A percentile compares a stretch with the other conserved stretches of the same genome.
Evolutionary conservation across 2,329 filamentous ascomycete genomes (phyloP).

Genomic region (Elsinoe necatrix): DNA sequence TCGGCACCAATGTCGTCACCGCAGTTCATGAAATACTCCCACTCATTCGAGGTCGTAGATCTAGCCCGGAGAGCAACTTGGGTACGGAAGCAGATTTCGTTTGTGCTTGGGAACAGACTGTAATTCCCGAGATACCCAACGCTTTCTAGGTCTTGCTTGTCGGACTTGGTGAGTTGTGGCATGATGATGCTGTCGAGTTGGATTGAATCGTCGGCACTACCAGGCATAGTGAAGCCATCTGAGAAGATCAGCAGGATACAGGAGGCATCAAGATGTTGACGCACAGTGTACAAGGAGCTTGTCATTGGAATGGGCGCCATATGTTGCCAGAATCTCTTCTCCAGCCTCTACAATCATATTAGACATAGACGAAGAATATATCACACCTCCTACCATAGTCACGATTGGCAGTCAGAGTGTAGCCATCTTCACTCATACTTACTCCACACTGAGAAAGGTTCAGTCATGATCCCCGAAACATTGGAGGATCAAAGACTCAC

Average conservation of each 20-base stretch:
- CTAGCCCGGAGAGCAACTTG: conserved; percentile 36
- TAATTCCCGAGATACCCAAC: conserved; percentile 36
- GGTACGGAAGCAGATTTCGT: conserved; percentile 37
- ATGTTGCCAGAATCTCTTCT: conserved; percentile 61
- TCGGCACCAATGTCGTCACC: conserved; percentile 28
- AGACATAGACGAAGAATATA: conserved; percentile 1
- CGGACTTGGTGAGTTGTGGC: conserved; percentile 28
- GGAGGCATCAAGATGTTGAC: background rate
- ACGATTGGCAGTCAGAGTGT: conserved; percentile 46
- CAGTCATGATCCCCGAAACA: background rate
- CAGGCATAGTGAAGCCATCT: conserved; percentile 38
- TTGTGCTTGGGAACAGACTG: conserved; percentile 24
- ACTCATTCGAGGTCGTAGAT: conserved; percentile 30
- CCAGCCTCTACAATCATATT: conserved; percentile 32
- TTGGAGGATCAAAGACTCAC: conserved; percentile 19
- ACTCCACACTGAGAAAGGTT: conserved; percentile 41
- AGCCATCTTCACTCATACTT: conserved; percentile 43
- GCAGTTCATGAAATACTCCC: conserved; percentile 31
- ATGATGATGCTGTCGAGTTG: conserved; percentile 36
- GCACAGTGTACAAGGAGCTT: conserved; percentile 59
- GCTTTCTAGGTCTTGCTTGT: conserved; percentile 33
- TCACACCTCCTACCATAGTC: conserved; percentile 37
- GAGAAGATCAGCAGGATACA: background rate
- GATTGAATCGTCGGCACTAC: conserved; percentile 31
- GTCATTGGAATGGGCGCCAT: conserved; percentile 64